phyloP scores from a whole-genome alignment of 306 rosid genomes.

The Medicago arabica region DNA sequence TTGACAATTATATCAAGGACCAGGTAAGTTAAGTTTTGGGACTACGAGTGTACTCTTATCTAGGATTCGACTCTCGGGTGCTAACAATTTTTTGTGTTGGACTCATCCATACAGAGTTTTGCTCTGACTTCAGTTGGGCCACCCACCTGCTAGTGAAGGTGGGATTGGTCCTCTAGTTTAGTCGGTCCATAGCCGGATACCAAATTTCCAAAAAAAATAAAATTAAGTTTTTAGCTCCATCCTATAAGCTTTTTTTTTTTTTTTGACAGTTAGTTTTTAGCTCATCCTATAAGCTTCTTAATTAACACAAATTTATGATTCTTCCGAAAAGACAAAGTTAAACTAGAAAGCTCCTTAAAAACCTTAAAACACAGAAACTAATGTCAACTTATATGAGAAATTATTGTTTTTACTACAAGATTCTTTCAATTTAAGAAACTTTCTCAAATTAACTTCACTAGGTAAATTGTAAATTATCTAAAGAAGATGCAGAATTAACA shows the following conservation, averaged over 20 bases:
- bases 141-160: too few species aligned
- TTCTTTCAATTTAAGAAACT: not conserved
- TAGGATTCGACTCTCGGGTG: too few species aligned
- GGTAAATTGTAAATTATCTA: not conserved
- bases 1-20: conserved; percentile 3
- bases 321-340: not conserved
- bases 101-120: too few species aligned
- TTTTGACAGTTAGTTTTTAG: too few species aligned
- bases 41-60: too few species aligned
- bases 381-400: not conserved
- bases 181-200: too few species aligned
- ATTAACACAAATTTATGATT: not conserved
- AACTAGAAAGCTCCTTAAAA: not conserved
- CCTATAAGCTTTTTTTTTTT: not conserved
- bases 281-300: not conserved
- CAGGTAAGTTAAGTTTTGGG: not conserved
- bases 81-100: too few species aligned
- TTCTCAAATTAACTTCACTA: not conserved
- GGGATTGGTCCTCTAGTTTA: too few species aligned
- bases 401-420: not conserved
- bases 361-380: not conserved
- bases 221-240: not conserved
- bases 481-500: not conserved
- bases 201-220: too few species aligned
- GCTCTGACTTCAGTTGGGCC: too few species aligned